Evolutionary conservation across 1,284 basidiomycete species (phyloP), one percentile per base, ranked within the genome.

Genomic region (Puccinia polysora): DNA sequence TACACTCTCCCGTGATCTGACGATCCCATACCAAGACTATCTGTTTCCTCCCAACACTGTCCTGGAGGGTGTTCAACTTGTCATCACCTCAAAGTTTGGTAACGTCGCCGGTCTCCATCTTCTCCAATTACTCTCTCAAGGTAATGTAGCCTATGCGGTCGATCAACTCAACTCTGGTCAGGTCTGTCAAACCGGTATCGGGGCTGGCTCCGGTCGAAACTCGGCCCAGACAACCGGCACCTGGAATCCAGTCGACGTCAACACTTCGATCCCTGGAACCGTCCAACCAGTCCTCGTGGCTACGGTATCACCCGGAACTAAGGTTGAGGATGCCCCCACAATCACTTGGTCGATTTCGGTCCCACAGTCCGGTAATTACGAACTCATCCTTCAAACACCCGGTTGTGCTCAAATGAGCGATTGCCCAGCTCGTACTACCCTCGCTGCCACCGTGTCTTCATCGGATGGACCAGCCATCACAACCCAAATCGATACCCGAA

Each of bases 341-440:
- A 86, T 96, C 77, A 93, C 89, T 0, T 97, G 91, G 87, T 85
- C 86, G 80, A 91, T 94, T 0, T 92, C 91, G 77, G 88, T 97
- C 25, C 90, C 90, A 0, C 88, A 89, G 20, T 85, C 89, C 1
- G 96, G 92, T 45, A 82, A 86, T 74, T 98, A 98, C 80, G 85
- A 89, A 58, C 84, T 97, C 76, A 89, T 87, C 80, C 79, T 97
- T 69, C 84, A 89, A 73, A 85, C 95, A 28, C 95, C 95, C 0
- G 94, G 94, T 12, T 98, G 95, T 81, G 81, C 82, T 2, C 81
- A 86, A 71, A 85, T 91, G 76, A 86, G 88, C 74, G 89, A 95
- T 77, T 98, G 95, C 78, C 82, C 80, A 23, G 80, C 84, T 28
- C 87, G 96, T 15, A 96, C 93, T 0, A 86, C 85, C 0, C 91